Percentiles rank a stretch among this genome's conserved stretches.
These are phyloP conservation scores for Aspergillus incahuasiensis DNA, from an alignment of 495 filamentous ascomycete species.

Conservation along the genomic window DNA sequence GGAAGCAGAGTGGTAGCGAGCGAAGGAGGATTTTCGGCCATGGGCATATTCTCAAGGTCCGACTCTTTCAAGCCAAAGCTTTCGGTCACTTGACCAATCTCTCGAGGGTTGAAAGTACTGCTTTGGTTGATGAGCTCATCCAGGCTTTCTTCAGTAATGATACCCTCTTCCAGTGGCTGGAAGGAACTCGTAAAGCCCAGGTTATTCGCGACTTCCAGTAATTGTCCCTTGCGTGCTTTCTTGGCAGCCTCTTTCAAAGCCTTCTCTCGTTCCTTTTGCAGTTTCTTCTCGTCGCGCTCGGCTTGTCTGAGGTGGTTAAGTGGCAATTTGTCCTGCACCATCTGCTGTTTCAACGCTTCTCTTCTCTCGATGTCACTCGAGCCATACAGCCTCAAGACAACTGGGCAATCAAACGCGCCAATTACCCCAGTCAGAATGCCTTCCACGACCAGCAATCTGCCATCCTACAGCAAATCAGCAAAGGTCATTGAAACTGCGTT, in stretches of 20 bases:
- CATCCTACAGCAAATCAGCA: constrained; percentile 41
- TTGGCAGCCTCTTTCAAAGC: constrained; percentile 49
- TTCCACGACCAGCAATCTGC: constrained; percentile 54
- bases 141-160: constrained; percentile 35
- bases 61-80: constrained; percentile 65
- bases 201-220: constrained; percentile 26
- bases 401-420: constrained; percentile 62
- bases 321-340: constrained; percentile 61
- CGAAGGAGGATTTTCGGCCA: constrained; percentile 59
- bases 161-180: constrained; percentile 16
- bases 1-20: constrained; percentile 66
- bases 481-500: neutral
- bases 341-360: constrained; percentile 49
- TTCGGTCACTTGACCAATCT: constrained; percentile 63
- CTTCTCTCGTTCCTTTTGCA: constrained; percentile 33
- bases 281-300: constrained; percentile 29
- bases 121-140: constrained; percentile 64
- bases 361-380: constrained; percentile 49
- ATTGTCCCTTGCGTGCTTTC: constrained; percentile 34
- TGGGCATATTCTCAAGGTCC: constrained; percentile 66
- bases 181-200: constrained; percentile 31
- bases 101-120: constrained; percentile 64
- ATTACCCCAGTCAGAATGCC: constrained; percentile 61
- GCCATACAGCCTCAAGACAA: constrained; percentile 63
- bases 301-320: constrained; percentile 33